Conservation (phyloP, 2,329 filamentous ascomycete genomes). For the Blastomyces emzantsi region DNA sequence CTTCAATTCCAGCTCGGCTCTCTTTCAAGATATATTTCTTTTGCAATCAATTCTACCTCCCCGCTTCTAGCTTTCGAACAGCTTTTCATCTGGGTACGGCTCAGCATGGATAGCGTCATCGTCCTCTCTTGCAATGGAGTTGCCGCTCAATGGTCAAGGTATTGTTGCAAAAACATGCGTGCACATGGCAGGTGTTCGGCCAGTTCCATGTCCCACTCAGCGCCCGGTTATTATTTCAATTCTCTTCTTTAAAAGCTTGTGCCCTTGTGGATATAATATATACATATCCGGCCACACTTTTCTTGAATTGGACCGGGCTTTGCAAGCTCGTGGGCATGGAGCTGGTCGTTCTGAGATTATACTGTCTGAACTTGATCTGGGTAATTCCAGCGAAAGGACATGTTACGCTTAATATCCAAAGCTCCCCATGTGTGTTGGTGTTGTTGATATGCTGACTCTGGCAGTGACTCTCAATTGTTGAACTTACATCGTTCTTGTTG, state of each 20-base stretch:
- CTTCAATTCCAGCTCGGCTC: not conserved
- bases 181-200: constrained; percentile 39
- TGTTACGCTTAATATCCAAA: constrained; percentile 55
- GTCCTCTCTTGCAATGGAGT: not conserved
- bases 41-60: not conserved
- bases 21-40: not conserved
- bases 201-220: constrained; percentile 14
- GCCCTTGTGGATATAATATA: not conserved
- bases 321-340: not conserved
- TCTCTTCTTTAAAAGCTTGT: not conserved
- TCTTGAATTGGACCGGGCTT: not conserved
- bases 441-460: constrained; percentile 25
- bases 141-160: constrained; percentile 31
- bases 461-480: constrained; percentile 17
- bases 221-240: not conserved
- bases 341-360: constrained; percentile 57
- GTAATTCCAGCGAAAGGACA: constrained; percentile 83
- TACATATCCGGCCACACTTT: not conserved
- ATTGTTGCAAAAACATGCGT: constrained; percentile 29
- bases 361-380: constrained; percentile 78
- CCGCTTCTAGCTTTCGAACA: not conserved
- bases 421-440: constrained; percentile 22
- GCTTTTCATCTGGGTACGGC: not conserved
- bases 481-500: constrained; percentile 30
- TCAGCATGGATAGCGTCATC: constrained; percentile 1